Conservation (phyloP, 306 rosid species). For the Inga leiocalycina region DNA sequence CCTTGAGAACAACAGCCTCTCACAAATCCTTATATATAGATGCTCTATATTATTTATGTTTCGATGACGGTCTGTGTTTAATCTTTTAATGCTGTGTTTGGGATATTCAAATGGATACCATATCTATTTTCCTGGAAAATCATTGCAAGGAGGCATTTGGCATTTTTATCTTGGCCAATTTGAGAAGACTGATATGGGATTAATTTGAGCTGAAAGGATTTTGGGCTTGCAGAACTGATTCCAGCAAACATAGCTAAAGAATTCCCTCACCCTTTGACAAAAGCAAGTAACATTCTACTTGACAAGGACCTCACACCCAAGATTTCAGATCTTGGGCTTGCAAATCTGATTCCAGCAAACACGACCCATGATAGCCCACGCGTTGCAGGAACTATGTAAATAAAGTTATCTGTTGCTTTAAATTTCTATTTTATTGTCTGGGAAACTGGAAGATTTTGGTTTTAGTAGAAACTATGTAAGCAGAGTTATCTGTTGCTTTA, state of each 20-base stretch:
- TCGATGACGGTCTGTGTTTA: not conserved
- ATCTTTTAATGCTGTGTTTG: not conserved
- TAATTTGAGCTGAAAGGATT: too few species aligned
- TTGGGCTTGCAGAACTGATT: too few species aligned
- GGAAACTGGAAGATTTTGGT: slow-evolving; percentile 7
- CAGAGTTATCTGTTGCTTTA: too few species aligned
- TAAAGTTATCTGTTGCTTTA: not conserved
- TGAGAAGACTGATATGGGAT: too few species aligned
- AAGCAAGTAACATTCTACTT: slow-evolving; percentile 94
- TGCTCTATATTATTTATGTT: slow-evolving; percentile 19
- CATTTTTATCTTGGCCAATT: not conserved
- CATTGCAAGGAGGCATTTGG: not conserved
- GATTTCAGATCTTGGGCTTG: slow-evolving; percentile 96
- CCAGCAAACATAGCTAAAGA: too few species aligned
- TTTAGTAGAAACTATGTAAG: too few species aligned
- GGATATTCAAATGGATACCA: not conserved
- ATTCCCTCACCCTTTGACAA: slow-evolving; percentile 10
- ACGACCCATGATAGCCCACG: slow-evolving; percentile 92
- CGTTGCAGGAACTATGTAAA: slow-evolving; percentile 96
- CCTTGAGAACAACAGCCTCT: slow-evolving; percentile 89
- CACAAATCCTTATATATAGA: slow-evolving; percentile 81
- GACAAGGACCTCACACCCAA: slow-evolving; percentile 70
- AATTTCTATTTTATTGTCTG: not conserved
- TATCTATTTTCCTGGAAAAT: slow-evolving; percentile 1
- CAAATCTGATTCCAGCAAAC: slow-evolving; percentile 82